Conservation (phyloP, 768 basidiomycete species). For the Terana coerulea region DNA sequence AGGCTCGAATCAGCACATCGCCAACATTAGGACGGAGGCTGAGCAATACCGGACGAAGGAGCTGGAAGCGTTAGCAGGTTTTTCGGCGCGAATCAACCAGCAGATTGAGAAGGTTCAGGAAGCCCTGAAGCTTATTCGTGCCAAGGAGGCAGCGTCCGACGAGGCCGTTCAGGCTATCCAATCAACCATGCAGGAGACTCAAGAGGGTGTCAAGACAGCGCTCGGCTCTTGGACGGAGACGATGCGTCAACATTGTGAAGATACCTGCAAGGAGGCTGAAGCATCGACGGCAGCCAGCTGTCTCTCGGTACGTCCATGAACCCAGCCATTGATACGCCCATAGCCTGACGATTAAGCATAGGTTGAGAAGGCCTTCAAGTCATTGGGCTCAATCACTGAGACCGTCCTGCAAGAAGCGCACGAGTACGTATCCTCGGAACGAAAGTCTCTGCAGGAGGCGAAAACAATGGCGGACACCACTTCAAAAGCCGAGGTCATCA, state of each 20-base stretch:
- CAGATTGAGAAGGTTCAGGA: conserved; percentile 54
- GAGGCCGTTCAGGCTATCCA: conserved; percentile 49
- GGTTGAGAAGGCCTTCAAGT: conserved; percentile 55
- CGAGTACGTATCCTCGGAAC: conserved; percentile 53
- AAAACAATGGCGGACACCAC: conserved; percentile 45
- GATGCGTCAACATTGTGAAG: conserved; percentile 45
- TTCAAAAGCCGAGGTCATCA: conserved; percentile 49
- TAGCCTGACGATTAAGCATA: conserved; percentile 17
- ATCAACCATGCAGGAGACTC: conserved; percentile 45
- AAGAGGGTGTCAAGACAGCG: conserved; percentile 48
- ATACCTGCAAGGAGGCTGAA: conserved; percentile 45
- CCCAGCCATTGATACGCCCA: neutral
- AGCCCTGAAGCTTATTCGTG: conserved; percentile 48
- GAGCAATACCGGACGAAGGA: conserved; percentile 55
- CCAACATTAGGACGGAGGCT: conserved; percentile 51
- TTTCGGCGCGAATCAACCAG: conserved; percentile 52
- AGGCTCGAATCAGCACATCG: conserved; percentile 48
- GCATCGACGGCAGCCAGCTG: conserved; percentile 42
- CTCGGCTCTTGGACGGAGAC: conserved; percentile 54
- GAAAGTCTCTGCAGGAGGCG: conserved; percentile 45
- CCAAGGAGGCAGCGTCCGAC: conserved; percentile 51
- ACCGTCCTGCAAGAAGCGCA: conserved; percentile 54
- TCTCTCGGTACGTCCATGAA: conserved; percentile 38
- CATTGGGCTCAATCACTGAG: conserved; percentile 59
- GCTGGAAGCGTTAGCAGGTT: conserved; percentile 45